phyloP scores from a whole-genome alignment of 805 yeast genomes.

The Candida qinlingensis region DNA sequence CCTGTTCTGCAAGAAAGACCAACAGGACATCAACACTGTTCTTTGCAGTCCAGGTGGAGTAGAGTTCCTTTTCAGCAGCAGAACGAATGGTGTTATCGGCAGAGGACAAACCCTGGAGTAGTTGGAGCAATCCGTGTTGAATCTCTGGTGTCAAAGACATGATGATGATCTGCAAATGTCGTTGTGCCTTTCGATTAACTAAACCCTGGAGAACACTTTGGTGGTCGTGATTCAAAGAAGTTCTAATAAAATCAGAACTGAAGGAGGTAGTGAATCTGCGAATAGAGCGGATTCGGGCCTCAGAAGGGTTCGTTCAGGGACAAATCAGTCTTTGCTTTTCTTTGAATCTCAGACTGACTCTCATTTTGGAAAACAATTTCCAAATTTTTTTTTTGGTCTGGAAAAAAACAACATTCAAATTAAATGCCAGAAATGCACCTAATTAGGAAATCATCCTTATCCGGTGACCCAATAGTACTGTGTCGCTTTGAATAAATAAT shows the following conservation, averaged over 20 bases:
- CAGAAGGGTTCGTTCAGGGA: no score
- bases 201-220: no score
- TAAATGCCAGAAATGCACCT: not conserved
- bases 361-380: not conserved
- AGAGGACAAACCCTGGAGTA: slow-evolving; percentile 68
- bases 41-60: slow-evolving; percentile 67
- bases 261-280: no score
- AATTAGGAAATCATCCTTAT: not conserved
- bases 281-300: no score
- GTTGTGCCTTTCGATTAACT: not conserved
- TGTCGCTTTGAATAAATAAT: no score
- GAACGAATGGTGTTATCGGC: slow-evolving; percentile 72
- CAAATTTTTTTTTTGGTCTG: not conserved
- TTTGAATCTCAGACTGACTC: not conserved
- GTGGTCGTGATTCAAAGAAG: no score
- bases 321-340: no score
- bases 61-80: slow-evolving; percentile 69
- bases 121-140: slow-evolving; percentile 44
- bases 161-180: not conserved
- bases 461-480: not conserved
- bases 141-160: slow-evolving; percentile 60
- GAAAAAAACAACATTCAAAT: not conserved
- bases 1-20: slow-evolving; percentile 75
- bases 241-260: no score
- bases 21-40: slow-evolving; percentile 67